phyloP scores from a whole-genome alignment of 2,329 filamentous ascomycete species.

The Aspergillus sp. region DNA sequence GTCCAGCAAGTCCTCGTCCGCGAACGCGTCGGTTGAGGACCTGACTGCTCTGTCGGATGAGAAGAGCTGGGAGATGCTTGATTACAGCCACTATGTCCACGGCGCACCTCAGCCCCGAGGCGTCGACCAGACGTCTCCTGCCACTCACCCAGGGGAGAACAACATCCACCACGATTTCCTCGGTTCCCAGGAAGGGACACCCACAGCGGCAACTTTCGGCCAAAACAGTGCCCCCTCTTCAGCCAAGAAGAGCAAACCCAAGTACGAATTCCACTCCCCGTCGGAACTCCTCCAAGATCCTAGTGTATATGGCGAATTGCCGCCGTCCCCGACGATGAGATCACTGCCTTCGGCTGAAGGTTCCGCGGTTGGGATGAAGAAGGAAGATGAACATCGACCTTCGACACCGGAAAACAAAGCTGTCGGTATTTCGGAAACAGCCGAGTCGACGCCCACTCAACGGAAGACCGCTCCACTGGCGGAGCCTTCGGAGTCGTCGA shows the following conservation, averaged over 20 bases:
- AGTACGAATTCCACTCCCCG: slow-evolving; percentile 48
- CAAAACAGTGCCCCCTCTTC: slow-evolving; percentile 18
- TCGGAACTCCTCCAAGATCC: slow-evolving; percentile 47
- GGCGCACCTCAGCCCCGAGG: slow-evolving; percentile 25
- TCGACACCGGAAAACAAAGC: slow-evolving; percentile 18
- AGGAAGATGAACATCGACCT: slow-evolving; percentile 20
- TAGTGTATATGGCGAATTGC: slow-evolving; percentile 22
- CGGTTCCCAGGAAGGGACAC: slow-evolving; percentile 67
- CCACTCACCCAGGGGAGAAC: slow-evolving; percentile 28
- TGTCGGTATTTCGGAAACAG: slow-evolving; percentile 12
- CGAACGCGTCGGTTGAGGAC: slow-evolving; percentile 47
- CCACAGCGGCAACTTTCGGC: slow-evolving; percentile 58
- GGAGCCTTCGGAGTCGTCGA: not conserved
- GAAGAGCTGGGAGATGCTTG: slow-evolving; percentile 31
- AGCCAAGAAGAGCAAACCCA: slow-evolving; percentile 39
- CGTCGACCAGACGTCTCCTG: slow-evolving; percentile 32
- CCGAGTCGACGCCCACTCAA: slow-evolving; percentile 14
- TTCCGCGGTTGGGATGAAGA: slow-evolving; percentile 27
- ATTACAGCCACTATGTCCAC: slow-evolving; percentile 21
- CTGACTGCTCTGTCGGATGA: slow-evolving; percentile 30
- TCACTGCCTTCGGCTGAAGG: slow-evolving; percentile 32
- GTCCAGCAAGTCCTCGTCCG: slow-evolving; percentile 51
- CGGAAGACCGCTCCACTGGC: not conserved
- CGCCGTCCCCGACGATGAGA: slow-evolving; percentile 22
- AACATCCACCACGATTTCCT: slow-evolving; percentile 47